phyloP scores from a whole-genome alignment of 495 filamentous ascomycete species.

The Hyaloscypha bicolor region DNA sequence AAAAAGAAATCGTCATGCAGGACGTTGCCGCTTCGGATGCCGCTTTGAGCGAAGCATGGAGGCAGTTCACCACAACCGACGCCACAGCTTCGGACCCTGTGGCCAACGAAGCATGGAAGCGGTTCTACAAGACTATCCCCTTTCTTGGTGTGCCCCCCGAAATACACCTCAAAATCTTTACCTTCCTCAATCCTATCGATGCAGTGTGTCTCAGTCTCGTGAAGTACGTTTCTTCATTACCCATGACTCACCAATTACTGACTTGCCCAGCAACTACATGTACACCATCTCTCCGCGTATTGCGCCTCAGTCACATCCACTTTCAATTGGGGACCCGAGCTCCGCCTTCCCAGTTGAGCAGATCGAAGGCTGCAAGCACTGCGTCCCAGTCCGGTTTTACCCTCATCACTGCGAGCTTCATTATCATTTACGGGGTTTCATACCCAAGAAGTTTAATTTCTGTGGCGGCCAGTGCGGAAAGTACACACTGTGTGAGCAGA shows the following conservation, averaged over 20 bases:
- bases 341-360: conserved; percentile 1
- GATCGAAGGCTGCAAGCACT: conserved; percentile 15
- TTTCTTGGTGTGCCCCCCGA: conserved; percentile 19
- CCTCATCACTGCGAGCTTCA: conserved; percentile 29
- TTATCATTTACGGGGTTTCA: conserved; percentile 20
- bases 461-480: conserved; percentile 12
- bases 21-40: neutral
- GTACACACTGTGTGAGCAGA: conserved; percentile 17
- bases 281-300: conserved; percentile 2
- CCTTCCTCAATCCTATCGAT: conserved; percentile 18
- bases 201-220: conserved; percentile 14
- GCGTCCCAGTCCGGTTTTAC: conserved; percentile 24
- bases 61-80: neutral
- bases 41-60: neutral
- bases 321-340: conserved; percentile 13
- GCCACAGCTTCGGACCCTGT: no score
- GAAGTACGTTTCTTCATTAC: conserved; percentile 14
- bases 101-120: conserved; percentile 9
- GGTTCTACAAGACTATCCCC: neutral
- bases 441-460: conserved; percentile 18
- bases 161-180: conserved; percentile 18
- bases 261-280: conserved; percentile 16
- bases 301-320: neutral
- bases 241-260: neutral
- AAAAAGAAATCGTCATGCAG: neutral